Base-by-base conservation (phyloP, 768 basidiomycete species). In the Mycena leptocephala region DNA sequence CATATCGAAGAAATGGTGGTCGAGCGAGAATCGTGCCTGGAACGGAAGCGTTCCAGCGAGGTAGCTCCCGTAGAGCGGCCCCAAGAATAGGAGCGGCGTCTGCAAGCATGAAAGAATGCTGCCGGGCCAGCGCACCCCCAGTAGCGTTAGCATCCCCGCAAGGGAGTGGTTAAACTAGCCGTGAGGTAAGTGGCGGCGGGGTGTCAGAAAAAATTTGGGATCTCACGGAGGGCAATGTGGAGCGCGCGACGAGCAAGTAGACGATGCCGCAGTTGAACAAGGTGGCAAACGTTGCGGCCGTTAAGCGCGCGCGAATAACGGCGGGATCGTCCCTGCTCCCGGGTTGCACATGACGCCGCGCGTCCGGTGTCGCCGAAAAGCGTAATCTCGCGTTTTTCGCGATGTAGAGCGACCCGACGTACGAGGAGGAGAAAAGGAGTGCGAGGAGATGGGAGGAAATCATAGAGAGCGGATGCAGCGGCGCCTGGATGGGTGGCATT, bases 371-470 rank as follows among this genome's bases (percentile, higher is more conserved):
- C 68, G 71, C 77, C 70, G 88, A 81, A 81, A 91, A 92, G 13
- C 87, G 88, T 35, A 93, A 86, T 53, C 95, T 89, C 14, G 92
- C 88, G 76, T 90, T 87, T 81, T 92, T 94, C 37, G 89, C 93
- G 72, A 96, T 79, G 84, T 98, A 98, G 46, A 98, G 88, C 8
- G 94, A 95, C 16, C 94, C 95, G 65, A 98, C 96, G 80, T 97
- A 98, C 66, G 89, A 88, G 26, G 85, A 74, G 2, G 92, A 92
- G 80, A 96, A 92, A 62, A 89, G 80, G 7, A 90, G 82, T 2
- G 94, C 92, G 22, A 94, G 84, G 2, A 87, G 58, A 78, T 95
- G 92, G 2, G 93, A 89, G 28, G 81, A 80, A 1, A 81, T 70
- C 30, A 80, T 83, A 9, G 87, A 79, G 37, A 76, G 26, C 6